phyloP scores from a whole-genome alignment of 2,329 filamentous ascomycete species.

The Pestalotiopsis sp. region DNA sequence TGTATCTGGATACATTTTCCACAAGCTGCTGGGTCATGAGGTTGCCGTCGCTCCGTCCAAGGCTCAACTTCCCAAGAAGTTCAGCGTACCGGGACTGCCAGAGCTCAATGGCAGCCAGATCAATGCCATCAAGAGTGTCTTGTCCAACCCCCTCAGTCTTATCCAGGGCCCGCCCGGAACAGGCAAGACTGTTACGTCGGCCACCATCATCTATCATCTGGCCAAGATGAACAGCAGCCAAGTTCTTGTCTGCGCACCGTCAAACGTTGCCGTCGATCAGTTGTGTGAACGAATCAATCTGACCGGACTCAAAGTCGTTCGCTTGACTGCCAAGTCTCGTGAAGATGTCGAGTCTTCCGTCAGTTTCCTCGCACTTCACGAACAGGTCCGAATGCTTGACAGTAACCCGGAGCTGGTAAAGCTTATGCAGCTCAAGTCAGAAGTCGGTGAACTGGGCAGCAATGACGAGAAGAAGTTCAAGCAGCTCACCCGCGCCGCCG shows the following conservation, averaged over 20 bases:
- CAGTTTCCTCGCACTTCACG: slow-evolving; percentile 90
- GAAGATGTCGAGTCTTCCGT: slow-evolving; percentile 99
- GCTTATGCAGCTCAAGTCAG: slow-evolving; percentile 88
- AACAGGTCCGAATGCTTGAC: slow-evolving; percentile 97
- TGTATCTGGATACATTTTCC: slow-evolving; percentile 98
- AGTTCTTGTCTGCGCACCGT: slow-evolving; percentile 94
- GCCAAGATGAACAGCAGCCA: slow-evolving; percentile 94
- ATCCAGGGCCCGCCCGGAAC: slow-evolving; percentile 97
- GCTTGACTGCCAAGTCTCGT: slow-evolving; percentile 96
- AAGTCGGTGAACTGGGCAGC: slow-evolving; percentile 87
- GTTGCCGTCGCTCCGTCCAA: slow-evolving; percentile 95
- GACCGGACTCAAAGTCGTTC: slow-evolving; percentile 94
- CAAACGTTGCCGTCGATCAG: slow-evolving; percentile 97
- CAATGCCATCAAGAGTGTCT: slow-evolving; percentile 90
- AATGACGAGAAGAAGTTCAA: slow-evolving; percentile 99
- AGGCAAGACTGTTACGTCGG: slow-evolving; percentile 97
- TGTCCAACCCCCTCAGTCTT: slow-evolving; percentile 90
- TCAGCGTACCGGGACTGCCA: slow-evolving; percentile 89
- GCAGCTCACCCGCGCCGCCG: slow-evolving; percentile 88
- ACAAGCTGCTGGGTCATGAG: slow-evolving; percentile 92
- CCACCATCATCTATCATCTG: slow-evolving; percentile 97
- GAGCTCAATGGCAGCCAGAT: slow-evolving; percentile 96
- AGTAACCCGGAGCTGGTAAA: slow-evolving; percentile 93
- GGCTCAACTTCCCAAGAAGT: slow-evolving; percentile 93
- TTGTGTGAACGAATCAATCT: slow-evolving; percentile 95